phyloP scores from a whole-genome alignment of 352 stramenopile species.

The Achlya hypogyna region DNA sequence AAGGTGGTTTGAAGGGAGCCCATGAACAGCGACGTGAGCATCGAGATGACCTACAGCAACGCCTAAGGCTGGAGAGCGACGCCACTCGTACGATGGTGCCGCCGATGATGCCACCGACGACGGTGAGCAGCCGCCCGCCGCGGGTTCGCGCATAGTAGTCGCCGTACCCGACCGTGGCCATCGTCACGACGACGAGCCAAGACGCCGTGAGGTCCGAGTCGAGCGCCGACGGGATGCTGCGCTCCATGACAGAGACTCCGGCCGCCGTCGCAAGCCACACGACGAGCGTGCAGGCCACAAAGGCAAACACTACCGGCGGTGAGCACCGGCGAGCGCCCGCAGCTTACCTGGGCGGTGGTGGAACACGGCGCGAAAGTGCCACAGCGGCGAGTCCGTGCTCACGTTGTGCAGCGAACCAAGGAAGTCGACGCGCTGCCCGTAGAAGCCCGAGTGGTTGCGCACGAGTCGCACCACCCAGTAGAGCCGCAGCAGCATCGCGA shows the following conservation, averaged over 20 bases:
- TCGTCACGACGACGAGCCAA: conserved; percentile 19
- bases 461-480: conserved; percentile 20
- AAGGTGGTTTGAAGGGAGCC: conserved; percentile 19
- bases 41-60: conserved; percentile 18
- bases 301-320: conserved; percentile 17
- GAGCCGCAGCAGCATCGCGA: conserved; percentile 17
- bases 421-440: conserved; percentile 20
- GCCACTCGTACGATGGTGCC: conserved; percentile 19
- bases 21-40: conserved; percentile 21
- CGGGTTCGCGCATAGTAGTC: conserved; percentile 7
- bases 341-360: conserved; percentile 13
- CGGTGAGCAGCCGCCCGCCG: conserved; percentile 5
- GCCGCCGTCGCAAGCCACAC: conserved; percentile 11
- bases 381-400: conserved; percentile 17
- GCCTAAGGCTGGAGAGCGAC: not conserved
- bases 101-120: conserved; percentile 13
- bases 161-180: conserved; percentile 18
- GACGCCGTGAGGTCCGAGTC: conserved; percentile 14
- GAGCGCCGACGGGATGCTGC: conserved; percentile 10
- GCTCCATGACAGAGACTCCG: conserved; percentile 19
- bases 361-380: conserved; percentile 19
- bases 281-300: conserved; percentile 13
- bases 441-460: conserved; percentile 20
- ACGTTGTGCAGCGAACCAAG: conserved; percentile 19
- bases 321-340: not conserved